Conservation (phyloP, 2,329 filamentous ascomycete genomes). For the Alternaria solani region DNA sequence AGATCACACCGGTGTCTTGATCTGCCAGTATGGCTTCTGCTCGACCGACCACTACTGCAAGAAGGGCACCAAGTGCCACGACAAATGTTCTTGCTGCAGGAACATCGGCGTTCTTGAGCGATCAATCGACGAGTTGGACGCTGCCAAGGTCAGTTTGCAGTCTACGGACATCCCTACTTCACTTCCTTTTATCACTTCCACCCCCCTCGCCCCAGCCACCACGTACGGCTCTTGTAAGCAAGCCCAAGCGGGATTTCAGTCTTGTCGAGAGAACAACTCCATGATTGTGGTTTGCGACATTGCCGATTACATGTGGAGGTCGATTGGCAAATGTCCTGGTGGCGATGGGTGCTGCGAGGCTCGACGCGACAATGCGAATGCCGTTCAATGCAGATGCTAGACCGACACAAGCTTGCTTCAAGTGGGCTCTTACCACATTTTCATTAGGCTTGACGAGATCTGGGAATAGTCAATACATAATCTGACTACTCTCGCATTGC, state of each 20-base stretch:
- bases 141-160: neutral
- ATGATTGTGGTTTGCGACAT: constrained; percentile 10
- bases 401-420: neutral
- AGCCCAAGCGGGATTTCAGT: neutral
- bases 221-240: constrained; percentile 2
- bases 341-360: constrained; percentile 4
- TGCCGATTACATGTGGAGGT: constrained; percentile 5
- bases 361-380: constrained; percentile 3
- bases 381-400: constrained; percentile 1
- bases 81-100: constrained; percentile 23
- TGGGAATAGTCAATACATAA: neutral
- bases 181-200: neutral
- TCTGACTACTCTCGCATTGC: neutral
- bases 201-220: neutral
- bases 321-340: constrained; percentile 3
- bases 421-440: neutral
- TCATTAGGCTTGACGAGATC: neutral
- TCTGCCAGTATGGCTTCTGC: constrained; percentile 25
- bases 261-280: constrained; percentile 5
- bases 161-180: neutral
- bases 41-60: constrained; percentile 20
- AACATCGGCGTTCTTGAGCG: neutral
- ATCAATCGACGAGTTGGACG: neutral
- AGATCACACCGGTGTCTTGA: constrained; percentile 14
- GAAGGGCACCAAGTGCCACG: constrained; percentile 12